Evolutionary conservation across 148 eudicot genomes (phyloP), one percentile per base, ranked within the genome.

Genomic region (Suaeda aralocaspica): DNA sequence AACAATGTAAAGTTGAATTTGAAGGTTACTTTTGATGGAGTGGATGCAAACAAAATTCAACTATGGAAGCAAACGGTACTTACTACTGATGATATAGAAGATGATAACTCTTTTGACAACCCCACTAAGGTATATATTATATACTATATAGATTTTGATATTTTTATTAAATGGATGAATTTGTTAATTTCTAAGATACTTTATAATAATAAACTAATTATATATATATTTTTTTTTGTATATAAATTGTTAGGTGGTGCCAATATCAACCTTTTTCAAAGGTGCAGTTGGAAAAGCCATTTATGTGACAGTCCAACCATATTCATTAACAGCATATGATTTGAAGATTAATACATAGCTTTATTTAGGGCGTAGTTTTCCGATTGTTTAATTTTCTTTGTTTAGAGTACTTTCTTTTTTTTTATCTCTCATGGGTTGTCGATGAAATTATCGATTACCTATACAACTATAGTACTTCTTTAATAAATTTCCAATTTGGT

Each of bases 51-150:
- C 48, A 30, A 65, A 16, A 29, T 85, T 41, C 66, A 74, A 34
- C 83, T 81, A 2, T 77, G 77, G 33, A 71, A 61, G 9, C 48
- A 67, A 61, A 79, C 76, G 21, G 56, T 80, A 19, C 75, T 90
- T 8, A 60, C 79, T 24, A 80, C 87, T 30, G 18, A 18, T n/a
- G 58, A 70, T 2, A 14, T 72, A 16, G 21, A 59, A 6, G 71
- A 49, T 14, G 71, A 64, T 9, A 76, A 76, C n/a, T 77, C 90
- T 41, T 84, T 87, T 63, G 71, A 56, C 25, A 58, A 79, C 29
- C 96, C 92, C 25, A 76, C 41, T 0, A 84, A 82, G 92, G 96
- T 89, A 76, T n/a, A n/a, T n/a, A n/a, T n/a, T n/a, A n/a, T n/a
- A n/a, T n/a, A n/a, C n/a, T n/a, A n/a, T n/a, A n/a, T n/a, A n/a